Evolutionary conservation across 306 rosid genomes (phyloP).

Genomic region (Ziziphus jujuba): DNA sequence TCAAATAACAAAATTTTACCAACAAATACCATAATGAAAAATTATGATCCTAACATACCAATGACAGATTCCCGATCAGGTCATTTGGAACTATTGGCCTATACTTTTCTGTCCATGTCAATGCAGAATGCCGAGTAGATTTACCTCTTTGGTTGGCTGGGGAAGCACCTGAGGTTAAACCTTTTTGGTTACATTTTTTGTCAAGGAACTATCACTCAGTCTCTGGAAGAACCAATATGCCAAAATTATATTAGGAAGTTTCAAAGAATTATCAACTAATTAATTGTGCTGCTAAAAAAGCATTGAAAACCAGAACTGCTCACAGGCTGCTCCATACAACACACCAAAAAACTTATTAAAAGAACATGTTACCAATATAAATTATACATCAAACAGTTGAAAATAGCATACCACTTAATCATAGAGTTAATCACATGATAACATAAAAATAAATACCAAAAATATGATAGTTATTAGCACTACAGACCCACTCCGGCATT

Average conservation of each 20-base stretch:
- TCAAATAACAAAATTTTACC: too few relatives aligned
- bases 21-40: slow-evolving; percentile 12
- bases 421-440: too few relatives aligned
- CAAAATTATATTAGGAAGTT: neutral
- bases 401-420: neutral
- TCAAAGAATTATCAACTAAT: neutral
- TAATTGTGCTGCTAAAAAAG: slow-evolving; percentile 7
- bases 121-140: slow-evolving; percentile 33
- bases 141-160: slow-evolving; percentile 41
- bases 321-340: neutral
- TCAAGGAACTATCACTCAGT: slow-evolving; percentile 22
- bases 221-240: slow-evolving; percentile 20
- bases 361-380: neutral
- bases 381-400: neutral
- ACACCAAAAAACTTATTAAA: neutral
- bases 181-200: slow-evolving; percentile 38
- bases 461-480: too few relatives aligned
- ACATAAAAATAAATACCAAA: too few relatives aligned
- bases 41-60: slow-evolving; percentile 53
- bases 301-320: neutral
- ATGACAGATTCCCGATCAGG: slow-evolving; percentile 83
- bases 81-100: slow-evolving; percentile 71
- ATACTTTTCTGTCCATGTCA: slow-evolving; percentile 86
- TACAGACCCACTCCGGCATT: too few relatives aligned
- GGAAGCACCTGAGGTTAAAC: slow-evolving; percentile 43